Percentiles rank a stretch among this genome's conserved stretches.
Conservation (phyloP, 805 yeast species). For the Saccharomycopsis oosterbeekiorum region DNA sequence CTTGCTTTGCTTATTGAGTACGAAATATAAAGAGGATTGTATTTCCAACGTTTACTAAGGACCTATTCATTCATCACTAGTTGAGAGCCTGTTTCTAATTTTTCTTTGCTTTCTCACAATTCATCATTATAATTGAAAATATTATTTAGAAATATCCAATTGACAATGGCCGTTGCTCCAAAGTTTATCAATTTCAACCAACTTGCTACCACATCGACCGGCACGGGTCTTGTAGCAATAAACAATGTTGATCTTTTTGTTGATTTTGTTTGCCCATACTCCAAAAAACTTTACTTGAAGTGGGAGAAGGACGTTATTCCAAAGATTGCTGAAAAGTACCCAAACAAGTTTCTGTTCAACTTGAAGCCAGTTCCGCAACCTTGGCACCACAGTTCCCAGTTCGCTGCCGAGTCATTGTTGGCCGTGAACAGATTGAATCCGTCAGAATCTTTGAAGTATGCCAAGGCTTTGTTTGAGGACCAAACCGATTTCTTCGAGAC, state of each 20-base stretch:
- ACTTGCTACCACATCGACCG: not conserved
- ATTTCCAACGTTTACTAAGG: too few species aligned
- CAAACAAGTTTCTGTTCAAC: constrained; percentile 47
- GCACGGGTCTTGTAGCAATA: not conserved
- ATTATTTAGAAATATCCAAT: not conserved
- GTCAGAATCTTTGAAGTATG: constrained; percentile 44
- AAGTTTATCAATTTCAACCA: constrained; percentile 10
- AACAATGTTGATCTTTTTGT: constrained; percentile 47
- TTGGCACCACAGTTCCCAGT: constrained; percentile 65
- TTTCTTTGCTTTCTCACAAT: too few species aligned
- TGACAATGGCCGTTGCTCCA: constrained; percentile 18
- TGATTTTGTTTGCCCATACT: constrained; percentile 73
- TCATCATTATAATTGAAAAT: not conserved
- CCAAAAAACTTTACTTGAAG: constrained; percentile 52
- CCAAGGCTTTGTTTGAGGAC: constrained; percentile 45
- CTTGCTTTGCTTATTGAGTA: not conserved
- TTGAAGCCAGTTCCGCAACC: constrained; percentile 77
- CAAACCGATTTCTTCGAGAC: constrained; percentile 52
- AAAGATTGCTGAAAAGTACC: constrained; percentile 32
- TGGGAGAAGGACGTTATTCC: constrained; percentile 47
- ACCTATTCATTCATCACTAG: not conserved
- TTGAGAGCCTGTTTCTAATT: not conserved
- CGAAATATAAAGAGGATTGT: too few species aligned
- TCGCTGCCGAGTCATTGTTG: constrained; percentile 60
- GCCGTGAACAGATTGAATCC: constrained; percentile 57